Base-by-base conservation (phyloP, 2,329 filamentous ascomycete genomes). In the Hymenoscyphus repandus region DNA sequence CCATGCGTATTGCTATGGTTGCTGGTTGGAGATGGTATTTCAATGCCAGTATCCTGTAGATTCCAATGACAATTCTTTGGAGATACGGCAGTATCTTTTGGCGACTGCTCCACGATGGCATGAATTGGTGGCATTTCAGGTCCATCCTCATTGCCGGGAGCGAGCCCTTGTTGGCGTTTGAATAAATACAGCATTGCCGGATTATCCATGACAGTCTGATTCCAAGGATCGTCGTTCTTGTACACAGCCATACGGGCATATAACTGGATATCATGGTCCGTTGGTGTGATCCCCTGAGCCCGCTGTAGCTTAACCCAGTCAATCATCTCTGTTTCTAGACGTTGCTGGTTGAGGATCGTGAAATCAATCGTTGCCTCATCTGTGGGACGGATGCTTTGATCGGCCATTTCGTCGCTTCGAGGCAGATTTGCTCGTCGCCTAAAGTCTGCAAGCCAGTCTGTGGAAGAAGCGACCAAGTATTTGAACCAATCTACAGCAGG, bases 161-260 rank as follows among this genome's bases (percentile, higher is more conserved):
- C 62, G 47, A 45, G 65, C 53, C 48, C 61, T 50, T 51, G 60
- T 40, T 49, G 61, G 17, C 33, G 64, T 52, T 72, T 76, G 66
- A 84, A 84, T 11, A 71, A 67, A 3, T 68, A 63, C 1, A 84
- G 68, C 76, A 79, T 82, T 3, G 70, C 64, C 2, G 68, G 56
- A 53, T 80, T 78, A 55, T 85, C 80, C 2, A 79, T 77, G 0
- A 75, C 76, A 1, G 80, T 85, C 59, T 83, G 80, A 55, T 83
- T 83, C 79, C 80, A 83, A 9, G 74, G 74, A 57, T 84, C 80
- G 47, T 83, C 78, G 51, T 73, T 76, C 42, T 81, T 79, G 64
- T 81, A 83, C 18, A 84, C 79, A 58, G 83, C 80, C 46, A 81
- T 71, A 54, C 81, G 74, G 18, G 79, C 80, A 58, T 82, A 71